phyloP scores from a whole-genome alignment of 148 eudicot genomes.

The Cornus controversa region DNA sequence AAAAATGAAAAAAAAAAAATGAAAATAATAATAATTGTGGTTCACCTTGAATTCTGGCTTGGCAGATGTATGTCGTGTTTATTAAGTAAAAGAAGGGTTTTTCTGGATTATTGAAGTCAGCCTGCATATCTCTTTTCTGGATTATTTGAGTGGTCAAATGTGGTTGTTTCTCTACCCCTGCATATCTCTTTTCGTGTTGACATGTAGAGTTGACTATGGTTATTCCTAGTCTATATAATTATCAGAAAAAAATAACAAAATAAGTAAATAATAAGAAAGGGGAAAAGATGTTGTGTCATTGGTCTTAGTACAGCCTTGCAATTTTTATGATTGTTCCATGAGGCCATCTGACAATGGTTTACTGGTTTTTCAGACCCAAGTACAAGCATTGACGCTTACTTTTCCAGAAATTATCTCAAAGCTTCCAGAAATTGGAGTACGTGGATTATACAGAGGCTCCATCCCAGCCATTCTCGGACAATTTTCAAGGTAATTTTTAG shows the following conservation, averaged over 20 bases:
- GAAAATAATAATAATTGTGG: no score
- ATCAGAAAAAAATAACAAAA: not conserved
- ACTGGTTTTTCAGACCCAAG: conserved; percentile 63
- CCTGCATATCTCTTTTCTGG: no score
- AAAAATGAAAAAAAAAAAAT: no score
- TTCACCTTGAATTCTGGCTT: no score
- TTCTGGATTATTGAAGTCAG: no score
- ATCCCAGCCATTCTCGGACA: conserved; percentile 95
- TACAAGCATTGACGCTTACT: conserved; percentile 82
- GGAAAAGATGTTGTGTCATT: not conserved
- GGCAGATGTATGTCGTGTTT: no score
- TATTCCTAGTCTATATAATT: no score
- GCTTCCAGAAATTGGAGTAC: conserved; percentile 83
- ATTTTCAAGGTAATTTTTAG: conserved; percentile 67
- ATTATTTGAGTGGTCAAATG: no score
- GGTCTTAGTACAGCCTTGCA: not conserved
- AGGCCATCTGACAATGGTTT: conserved; percentile 19
- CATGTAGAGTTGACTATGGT: no score
- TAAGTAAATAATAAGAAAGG: not conserved
- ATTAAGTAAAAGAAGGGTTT: no score
- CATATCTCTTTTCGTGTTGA: no score
- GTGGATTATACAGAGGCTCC: conserved; percentile 79
- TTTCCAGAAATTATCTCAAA: conserved; percentile 83
- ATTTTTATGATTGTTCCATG: not conserved
- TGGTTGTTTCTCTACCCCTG: no score